Evolutionary conservation across 73 alveolate species (phyloP).

Genomic region (Diophrys sp.): DNA sequence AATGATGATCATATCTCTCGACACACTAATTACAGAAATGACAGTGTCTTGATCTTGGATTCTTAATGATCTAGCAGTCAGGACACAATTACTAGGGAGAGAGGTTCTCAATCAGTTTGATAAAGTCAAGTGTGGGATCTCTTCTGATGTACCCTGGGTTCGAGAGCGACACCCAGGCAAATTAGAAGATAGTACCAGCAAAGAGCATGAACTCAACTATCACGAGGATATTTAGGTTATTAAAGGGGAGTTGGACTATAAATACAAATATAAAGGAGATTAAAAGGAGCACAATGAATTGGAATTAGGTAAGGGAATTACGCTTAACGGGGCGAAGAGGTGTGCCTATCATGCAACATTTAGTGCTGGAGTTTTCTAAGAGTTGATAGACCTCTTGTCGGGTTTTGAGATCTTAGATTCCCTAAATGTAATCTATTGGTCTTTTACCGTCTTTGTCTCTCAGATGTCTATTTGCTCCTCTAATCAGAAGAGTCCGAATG

Average conservation of each 20-base stretch:
- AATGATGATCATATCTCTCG: slow-evolving; percentile 75
- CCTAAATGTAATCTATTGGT: slow-evolving; percentile 22
- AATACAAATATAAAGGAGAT: neutral
- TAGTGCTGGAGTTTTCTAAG: neutral
- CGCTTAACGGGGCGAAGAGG: neutral
- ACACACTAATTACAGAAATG: slow-evolving; percentile 70
- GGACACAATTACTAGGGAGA: slow-evolving; percentile 73
- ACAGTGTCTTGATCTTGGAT: slow-evolving; percentile 72
- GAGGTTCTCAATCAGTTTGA: slow-evolving; percentile 20
- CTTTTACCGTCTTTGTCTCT: slow-evolving; percentile 1
- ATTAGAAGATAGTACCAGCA: neutral
- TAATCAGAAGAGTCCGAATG: slow-evolving; percentile 26
- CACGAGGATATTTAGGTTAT: neutral
- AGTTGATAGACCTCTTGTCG: neutral
- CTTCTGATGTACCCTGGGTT: slow-evolving; percentile 48
- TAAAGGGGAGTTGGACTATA: neutral
- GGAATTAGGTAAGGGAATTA: neutral
- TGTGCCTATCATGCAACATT: neutral
- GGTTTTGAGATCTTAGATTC: neutral
- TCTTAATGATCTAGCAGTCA: slow-evolving; percentile 64
- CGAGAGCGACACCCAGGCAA: slow-evolving; percentile 1
- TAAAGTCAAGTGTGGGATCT: slow-evolving; percentile 28
- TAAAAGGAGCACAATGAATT: neutral
- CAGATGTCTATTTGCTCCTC: slow-evolving; percentile 32
- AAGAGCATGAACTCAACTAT: neutral